Conservation (phyloP, 139 green algal species). For the Chara braunii region DNA sequence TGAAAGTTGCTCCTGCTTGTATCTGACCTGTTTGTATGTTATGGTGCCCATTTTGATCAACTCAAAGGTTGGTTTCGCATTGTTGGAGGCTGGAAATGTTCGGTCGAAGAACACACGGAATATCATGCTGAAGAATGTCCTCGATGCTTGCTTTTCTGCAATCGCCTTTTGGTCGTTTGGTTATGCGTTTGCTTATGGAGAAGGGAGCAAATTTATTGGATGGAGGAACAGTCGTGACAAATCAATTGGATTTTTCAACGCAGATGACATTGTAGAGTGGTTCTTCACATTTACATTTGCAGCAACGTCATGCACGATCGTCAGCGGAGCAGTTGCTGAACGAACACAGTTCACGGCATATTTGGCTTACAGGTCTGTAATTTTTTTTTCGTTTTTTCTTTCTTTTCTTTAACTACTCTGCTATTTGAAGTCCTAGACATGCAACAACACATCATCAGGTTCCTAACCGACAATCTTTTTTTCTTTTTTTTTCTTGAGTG, state of each 20-base stretch:
- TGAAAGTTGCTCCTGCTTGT: not conserved
- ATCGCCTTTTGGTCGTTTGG: constrained; percentile 41
- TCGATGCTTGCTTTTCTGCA: constrained; percentile 37
- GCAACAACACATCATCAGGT: too few species aligned
- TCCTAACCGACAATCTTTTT: too few species aligned
- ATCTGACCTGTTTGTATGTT: not conserved
- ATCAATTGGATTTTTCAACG: not conserved
- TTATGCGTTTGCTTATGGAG: constrained; percentile 26
- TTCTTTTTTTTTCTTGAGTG: too few species aligned
- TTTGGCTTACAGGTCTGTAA: constrained; percentile 31
- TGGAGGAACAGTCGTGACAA: constrained; percentile 12
- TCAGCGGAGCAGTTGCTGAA: constrained; percentile 53
- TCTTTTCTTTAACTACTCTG: too few species aligned
- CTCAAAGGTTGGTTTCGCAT: constrained; percentile 36
- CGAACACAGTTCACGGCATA: constrained; percentile 41
- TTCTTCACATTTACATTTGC: constrained; percentile 48
- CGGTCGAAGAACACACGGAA: constrained; percentile 43
- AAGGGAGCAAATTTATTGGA: constrained; percentile 11
- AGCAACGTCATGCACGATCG: constrained; percentile 44
- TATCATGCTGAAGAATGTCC: constrained; percentile 46
- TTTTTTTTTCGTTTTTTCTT: too few species aligned
- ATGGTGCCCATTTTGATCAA: not conserved
- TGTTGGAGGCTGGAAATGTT: constrained; percentile 36
- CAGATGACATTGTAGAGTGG: constrained; percentile 12
- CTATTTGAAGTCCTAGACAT: too few species aligned